These are phyloP conservation scores for Senecio squalidus DNA, from an alignment of 140 eudicot genomes.

Conservation along the genomic window DNA sequence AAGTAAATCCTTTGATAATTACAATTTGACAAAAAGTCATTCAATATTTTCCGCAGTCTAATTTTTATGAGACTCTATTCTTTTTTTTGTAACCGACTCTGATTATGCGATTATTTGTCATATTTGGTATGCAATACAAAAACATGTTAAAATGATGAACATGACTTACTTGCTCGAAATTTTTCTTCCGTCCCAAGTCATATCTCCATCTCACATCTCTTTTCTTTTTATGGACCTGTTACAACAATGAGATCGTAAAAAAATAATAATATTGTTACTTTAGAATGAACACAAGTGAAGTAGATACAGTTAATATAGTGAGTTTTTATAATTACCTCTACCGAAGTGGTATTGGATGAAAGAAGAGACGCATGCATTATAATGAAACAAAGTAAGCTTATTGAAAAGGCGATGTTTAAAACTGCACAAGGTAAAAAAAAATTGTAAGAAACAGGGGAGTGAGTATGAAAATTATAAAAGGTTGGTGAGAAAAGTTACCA, in stretches of 20 bases:
- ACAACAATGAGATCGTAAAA: neutral
- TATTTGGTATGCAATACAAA: neutral
- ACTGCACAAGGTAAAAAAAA: conserved; percentile 73
- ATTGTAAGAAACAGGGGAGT: conserved; percentile 45
- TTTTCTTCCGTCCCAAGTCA: conserved; percentile 68
- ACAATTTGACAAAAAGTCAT: too few species aligned
- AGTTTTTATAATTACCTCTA: conserved; percentile 50
- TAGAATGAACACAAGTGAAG: neutral
- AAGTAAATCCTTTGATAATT: too few species aligned
- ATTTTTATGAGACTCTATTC: too few species aligned
- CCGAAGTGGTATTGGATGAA: conserved; percentile 71
- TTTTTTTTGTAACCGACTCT: neutral
- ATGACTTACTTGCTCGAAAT: conserved; percentile 66
- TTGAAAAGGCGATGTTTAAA: conserved; percentile 76
- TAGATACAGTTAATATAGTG: neutral
- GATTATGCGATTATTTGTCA: neutral
- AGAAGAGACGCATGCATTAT: conserved; percentile 74
- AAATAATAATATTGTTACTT: neutral
- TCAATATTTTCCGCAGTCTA: too few species aligned
- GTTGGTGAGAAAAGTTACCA: conserved; percentile 31
- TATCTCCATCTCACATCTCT: conserved; percentile 66
- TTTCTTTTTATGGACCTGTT: conserved; percentile 80
- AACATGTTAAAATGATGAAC: conserved; percentile 7
- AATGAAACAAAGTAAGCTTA: conserved; percentile 76
- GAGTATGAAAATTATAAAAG: neutral